Percentiles rank a stretch among this genome's conserved stretches.
phyloP scores from a whole-genome alignment of 805 yeast species.

The Candida qinlingensis region DNA sequence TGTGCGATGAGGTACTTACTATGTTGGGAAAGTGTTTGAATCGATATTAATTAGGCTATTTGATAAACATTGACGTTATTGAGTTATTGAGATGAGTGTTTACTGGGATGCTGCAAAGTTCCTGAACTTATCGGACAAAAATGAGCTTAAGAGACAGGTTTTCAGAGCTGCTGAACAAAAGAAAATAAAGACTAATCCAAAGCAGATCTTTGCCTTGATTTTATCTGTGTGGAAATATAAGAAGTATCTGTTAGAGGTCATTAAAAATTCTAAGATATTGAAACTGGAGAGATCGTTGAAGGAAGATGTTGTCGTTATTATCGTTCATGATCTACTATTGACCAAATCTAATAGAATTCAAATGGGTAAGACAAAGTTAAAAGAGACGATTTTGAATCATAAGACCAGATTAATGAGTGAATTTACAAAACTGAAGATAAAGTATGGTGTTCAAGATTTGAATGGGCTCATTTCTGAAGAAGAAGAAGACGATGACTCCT shows the following conservation, averaged over 20 bases:
- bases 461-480: conserved; percentile 37
- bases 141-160: conserved; percentile 24
- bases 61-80: too few relatives aligned
- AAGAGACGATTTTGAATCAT: conserved; percentile 72
- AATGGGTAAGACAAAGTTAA: conserved; percentile 82
- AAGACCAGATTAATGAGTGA: conserved; percentile 83
- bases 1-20: neutral
- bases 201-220: conserved; percentile 81
- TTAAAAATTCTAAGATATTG: conserved; percentile 64
- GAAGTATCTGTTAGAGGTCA: conserved; percentile 54
- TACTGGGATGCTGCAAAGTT: conserved; percentile 10
- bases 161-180: conserved; percentile 43
- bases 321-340: conserved; percentile 78
- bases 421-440: conserved; percentile 68
- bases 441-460: conserved; percentile 55
- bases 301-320: conserved; percentile 49
- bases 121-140: conserved; percentile 3
- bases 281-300: conserved; percentile 46
- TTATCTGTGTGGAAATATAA: conserved; percentile 70
- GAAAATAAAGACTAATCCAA: conserved; percentile 61
- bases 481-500: conserved; percentile 39
- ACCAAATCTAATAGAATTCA: conserved; percentile 77
- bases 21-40: too few relatives aligned
- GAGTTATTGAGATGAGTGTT: conserved; percentile 3
- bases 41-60: too few relatives aligned